Percentiles rank a stretch among this genome's conserved stretches.
Conservation (phyloP, 2,329 filamentous ascomycete genomes). For the Herpotrichia juniperi region DNA sequence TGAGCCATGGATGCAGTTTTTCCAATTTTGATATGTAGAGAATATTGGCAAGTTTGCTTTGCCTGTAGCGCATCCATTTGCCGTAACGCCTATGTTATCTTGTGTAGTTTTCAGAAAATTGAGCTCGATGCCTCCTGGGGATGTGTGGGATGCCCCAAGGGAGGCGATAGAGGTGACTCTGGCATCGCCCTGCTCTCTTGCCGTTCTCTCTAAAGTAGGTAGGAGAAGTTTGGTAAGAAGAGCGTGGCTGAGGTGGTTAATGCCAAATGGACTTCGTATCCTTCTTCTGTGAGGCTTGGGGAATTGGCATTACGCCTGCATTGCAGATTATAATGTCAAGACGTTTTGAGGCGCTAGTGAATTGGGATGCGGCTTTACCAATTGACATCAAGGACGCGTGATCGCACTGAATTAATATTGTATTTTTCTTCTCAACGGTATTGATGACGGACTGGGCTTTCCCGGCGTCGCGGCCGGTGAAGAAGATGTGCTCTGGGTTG, state of each 20-base stretch:
- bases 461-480: conserved; percentile 44
- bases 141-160: not conserved
- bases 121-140: conserved; percentile 4
- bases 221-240: conserved; percentile 48
- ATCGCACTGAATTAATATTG: conserved; percentile 28
- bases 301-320: conserved; percentile 42
- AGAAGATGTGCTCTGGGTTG: conserved; percentile 47
- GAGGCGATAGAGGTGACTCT: conserved; percentile 1
- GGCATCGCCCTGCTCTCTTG: conserved; percentile 16
- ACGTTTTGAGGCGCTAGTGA: conserved; percentile 15
- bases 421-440: conserved; percentile 9
- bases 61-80: conserved; percentile 45
- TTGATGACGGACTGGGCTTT: conserved; percentile 40
- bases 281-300: conserved; percentile 45
- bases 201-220: conserved; percentile 43
- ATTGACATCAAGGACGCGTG: conserved; percentile 40
- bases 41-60: conserved; percentile 54
- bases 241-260: conserved; percentile 52
- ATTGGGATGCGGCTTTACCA: conserved; percentile 28
- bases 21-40: conserved; percentile 48
- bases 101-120: not conserved
- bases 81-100: conserved; percentile 1
- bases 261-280: conserved; percentile 55
- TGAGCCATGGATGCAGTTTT: conserved; percentile 47
- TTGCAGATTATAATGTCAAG: conserved; percentile 42